Base-by-base conservation (phyloP, 2,329 filamentous ascomycete species). In the Westerdykella aurantiaca region DNA sequence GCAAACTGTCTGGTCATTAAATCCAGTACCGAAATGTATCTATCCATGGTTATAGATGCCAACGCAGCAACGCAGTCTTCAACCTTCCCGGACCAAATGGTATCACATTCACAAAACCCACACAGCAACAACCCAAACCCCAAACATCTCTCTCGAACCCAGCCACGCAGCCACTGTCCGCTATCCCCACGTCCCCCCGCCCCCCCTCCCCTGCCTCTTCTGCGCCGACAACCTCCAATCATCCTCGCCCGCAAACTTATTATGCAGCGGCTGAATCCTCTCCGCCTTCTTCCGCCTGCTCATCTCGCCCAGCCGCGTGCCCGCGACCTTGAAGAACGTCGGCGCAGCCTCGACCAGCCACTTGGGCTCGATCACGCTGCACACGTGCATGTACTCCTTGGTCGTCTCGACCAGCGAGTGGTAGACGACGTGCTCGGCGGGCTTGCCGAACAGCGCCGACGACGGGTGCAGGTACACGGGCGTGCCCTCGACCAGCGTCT, bases 351-450 rank as follows among this genome's bases (percentile, higher is more conserved):
- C 90, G 1, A 97, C 89, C 17, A 98, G 78, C 81, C 81, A 84
- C 67, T 95, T 95, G 7, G 93, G 91, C 70, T 98, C 93, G 58
- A 98, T 97, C 4, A 80, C 80, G 3, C 88, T 95, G 12, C 89
- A 93, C 63, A 81, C 87, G 61, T 95, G 90, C 93, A 98, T 97
- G 69, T 97, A 98, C 71, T 98, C 93, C 72, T 95, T 91, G 18
- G 86, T 94, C 18, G 93, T 98, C 57, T 97, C 77, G 6, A 97
- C 88, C 16, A 98, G 75, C 42, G 82, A 84, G 61, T 96, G 85
- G 65, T 95, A 98, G 43, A 98, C 87, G 29, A 97, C 93, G 77
- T 94, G 94, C 69, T 98, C 93, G 1, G 90, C 86, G 47, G 91
- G 87, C 69, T 97, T 97, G 41, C 93, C 93, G 60, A 97, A 98